These are phyloP conservation scores for Sordariomycetes sp. DNA, from an alignment of 2,329 filamentous ascomycete species.

Conservation along the genomic window DNA sequence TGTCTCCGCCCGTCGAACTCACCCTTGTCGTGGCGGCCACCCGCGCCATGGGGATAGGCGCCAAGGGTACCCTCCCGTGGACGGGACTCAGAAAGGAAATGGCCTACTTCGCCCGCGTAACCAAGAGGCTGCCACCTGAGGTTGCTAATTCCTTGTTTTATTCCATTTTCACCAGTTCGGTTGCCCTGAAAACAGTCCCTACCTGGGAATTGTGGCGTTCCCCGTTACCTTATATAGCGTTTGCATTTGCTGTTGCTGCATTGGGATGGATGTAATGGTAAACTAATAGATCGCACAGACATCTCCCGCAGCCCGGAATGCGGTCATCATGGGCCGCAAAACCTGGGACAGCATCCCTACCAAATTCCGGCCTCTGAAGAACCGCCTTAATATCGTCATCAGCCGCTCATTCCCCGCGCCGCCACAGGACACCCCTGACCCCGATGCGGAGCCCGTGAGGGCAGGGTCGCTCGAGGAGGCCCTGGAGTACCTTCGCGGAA, in stretches of 20 bases:
- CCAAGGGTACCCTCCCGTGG: constrained; percentile 74
- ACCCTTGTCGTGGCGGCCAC: constrained; percentile 94
- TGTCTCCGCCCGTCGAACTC: constrained; percentile 41
- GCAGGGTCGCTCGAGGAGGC: constrained; percentile 49
- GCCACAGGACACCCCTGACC: constrained; percentile 6
- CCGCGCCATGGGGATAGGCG: constrained; percentile 81
- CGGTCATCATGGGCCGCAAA: constrained; percentile 94
- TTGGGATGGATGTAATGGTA: neutral
- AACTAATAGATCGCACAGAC: constrained; percentile 12
- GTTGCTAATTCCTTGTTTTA: constrained; percentile 9
- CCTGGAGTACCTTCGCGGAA: constrained; percentile 30
- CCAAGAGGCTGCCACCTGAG: constrained; percentile 48
- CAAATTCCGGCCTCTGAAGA: constrained; percentile 67
- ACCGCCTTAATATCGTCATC: constrained; percentile 74
- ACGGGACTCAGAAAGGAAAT: constrained; percentile 82
- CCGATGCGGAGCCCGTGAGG: constrained; percentile 36
- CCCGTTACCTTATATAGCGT: too few species aligned
- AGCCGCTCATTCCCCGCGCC: constrained; percentile 34
- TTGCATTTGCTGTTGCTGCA: neutral
- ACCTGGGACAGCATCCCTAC: constrained; percentile 87
- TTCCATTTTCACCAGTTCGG: neutral
- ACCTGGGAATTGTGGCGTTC: too few species aligned
- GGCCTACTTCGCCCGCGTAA: constrained; percentile 88
- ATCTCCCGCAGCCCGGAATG: constrained; percentile 40
- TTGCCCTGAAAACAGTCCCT: neutral